Conservation (phyloP, 1,139 yeast genomes). For the Pichia kudriavzevii region DNA sequence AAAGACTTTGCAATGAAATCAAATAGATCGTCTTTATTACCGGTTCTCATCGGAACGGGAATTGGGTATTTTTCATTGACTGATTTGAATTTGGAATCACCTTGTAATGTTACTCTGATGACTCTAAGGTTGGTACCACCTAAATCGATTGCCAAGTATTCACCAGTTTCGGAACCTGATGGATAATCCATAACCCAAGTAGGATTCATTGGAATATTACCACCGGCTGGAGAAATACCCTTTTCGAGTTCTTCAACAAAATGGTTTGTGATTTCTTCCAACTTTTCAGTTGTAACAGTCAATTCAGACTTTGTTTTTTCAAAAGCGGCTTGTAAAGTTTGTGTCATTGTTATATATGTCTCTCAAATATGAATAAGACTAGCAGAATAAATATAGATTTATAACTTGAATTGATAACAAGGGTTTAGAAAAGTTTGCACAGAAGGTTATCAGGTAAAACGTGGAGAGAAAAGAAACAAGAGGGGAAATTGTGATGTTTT, state of each 20-base stretch:
- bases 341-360: too few species aligned
- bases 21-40: conserved; percentile 67
- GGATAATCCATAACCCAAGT: conserved; percentile 96
- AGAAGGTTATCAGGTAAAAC: too few species aligned
- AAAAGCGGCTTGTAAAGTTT: conserved; percentile 16
- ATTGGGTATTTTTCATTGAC: conserved; percentile 75
- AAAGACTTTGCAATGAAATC: conserved; percentile 80
- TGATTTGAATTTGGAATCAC: conserved; percentile 72
- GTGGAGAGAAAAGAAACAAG: too few species aligned
- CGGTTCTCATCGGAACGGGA: conserved; percentile 71
- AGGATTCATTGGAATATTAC: conserved; percentile 92
- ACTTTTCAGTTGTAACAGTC: conserved; percentile 51
- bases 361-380: too few species aligned
- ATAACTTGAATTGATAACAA: too few species aligned
- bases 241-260: conserved; percentile 67
- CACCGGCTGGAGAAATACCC: conserved; percentile 69
- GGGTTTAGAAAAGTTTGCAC: too few species aligned
- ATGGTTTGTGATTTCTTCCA: conserved; percentile 61
- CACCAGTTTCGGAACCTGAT: conserved; percentile 83
- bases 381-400: too few species aligned
- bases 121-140: conserved; percentile 95
- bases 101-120: conserved; percentile 73
- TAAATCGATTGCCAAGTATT: conserved; percentile 85
- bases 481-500: too few species aligned
- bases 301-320: conserved; percentile 54